Conservation (phyloP, 1,139 yeast genomes). For the Sugiyamaella grinbergsii region DNA sequence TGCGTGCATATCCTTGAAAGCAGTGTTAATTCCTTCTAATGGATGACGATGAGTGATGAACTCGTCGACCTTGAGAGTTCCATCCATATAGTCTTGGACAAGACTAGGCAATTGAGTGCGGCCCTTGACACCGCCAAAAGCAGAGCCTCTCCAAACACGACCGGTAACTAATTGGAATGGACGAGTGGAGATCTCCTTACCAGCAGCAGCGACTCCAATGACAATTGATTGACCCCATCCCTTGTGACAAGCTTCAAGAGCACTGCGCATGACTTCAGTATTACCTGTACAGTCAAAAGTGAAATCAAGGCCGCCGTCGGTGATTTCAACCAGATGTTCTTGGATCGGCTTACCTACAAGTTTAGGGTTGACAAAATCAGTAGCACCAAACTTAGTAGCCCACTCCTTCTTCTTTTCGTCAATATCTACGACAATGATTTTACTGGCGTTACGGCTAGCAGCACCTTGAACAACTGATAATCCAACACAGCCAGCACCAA, state of each 20-base stretch:
- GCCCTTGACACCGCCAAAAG: conserved; percentile 98
- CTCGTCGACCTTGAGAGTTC: conserved; percentile 88
- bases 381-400: conserved; percentile 91
- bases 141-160: conserved; percentile 98
- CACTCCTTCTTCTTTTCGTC: conserved; percentile 81
- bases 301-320: conserved; percentile 95
- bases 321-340: conserved; percentile 79
- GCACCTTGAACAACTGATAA: conserved; percentile 96
- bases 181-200: conserved; percentile 92
- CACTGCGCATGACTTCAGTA: conserved; percentile 89
- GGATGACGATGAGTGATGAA: conserved; percentile 89
- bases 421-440: conserved; percentile 84
- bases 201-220: conserved; percentile 99
- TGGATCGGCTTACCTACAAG: conserved; percentile 73
- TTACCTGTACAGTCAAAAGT: conserved; percentile 99
- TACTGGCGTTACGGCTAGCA: conserved; percentile 71
- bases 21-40: conserved; percentile 75
- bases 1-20: conserved; percentile 91
- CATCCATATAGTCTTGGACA: conserved; percentile 81
- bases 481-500: conserved; percentile 98
- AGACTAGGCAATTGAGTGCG: conserved; percentile 91
- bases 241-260: conserved; percentile 95
- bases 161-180: conserved; percentile 99
- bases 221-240: conserved; percentile 97
- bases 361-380: conserved; percentile 87